Percentiles rank a stretch among this genome's conserved stretches.
Evolutionary conservation across 805 yeast species (phyloP).

Genomic region (Schwanniomyces polymorphus): DNA sequence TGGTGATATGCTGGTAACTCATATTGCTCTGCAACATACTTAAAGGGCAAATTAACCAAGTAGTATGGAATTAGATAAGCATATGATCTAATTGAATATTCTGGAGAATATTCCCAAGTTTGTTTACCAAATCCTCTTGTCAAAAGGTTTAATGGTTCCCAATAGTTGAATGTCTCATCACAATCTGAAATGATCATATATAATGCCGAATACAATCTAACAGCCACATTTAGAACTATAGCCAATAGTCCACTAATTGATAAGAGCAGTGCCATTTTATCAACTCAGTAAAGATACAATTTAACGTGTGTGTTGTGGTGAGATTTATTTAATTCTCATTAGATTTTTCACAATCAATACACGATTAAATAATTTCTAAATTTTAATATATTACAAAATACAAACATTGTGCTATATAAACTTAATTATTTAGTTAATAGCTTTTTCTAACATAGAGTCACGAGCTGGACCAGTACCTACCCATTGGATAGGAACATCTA

Average conservation of each 20-base stretch:
- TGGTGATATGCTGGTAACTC: constrained; percentile 23
- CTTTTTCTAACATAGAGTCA: constrained; percentile 80
- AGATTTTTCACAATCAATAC: neutral
- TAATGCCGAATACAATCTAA: constrained; percentile 42
- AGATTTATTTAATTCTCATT: neutral
- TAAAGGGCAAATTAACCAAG: constrained; percentile 22
- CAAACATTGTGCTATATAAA: neutral
- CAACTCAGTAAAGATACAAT: neutral
- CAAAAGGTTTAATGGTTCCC: constrained; percentile 87
- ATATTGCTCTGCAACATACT: constrained; percentile 9
- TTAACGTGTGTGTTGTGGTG: neutral
- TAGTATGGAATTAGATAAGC: constrained; percentile 61
- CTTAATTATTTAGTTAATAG: constrained; percentile 5
- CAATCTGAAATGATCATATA: constrained; percentile 82
- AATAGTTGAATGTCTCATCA: constrained; percentile 89
- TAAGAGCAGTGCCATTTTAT: neutral
- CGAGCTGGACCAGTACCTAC: constrained; percentile 99
- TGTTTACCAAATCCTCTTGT: constrained; percentile 85
- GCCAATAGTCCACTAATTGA: neutral
- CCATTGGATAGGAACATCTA: constrained; percentile 88
- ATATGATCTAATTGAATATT: constrained; percentile 84
- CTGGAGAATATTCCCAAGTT: constrained; percentile 96
- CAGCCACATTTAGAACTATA: constrained; percentile 4
- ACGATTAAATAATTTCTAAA: neutral
- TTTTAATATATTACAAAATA: neutral